Base-by-base conservation (phyloP, 208 protist species). In the Crithidia thermophila region DNA sequence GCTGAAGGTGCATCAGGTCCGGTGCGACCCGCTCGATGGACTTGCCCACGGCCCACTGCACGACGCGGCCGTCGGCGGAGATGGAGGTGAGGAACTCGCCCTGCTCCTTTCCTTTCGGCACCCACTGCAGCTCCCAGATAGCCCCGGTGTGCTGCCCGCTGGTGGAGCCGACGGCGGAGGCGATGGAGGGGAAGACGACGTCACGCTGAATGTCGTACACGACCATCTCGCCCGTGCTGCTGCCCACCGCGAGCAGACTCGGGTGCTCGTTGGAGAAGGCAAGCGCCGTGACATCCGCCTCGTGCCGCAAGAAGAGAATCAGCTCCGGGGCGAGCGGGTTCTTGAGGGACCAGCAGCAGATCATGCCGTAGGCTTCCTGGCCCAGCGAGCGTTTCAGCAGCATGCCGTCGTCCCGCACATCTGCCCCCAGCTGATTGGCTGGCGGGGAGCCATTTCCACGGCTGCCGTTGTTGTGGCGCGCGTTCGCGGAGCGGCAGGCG, bases 311-410 rank as follows among this genome's bases (percentile, higher is more conserved):
- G 25, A 81, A 60, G 64, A 98, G 88, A 27, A 98, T 75, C 6
- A 94, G 79, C 77, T 98, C 93, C 3, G 94, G 96, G 6, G 90
- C 80, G 18, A 94, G 71, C 7, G 93, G 94, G 66, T 98, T 98
- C 72, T 98, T 98, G n/a, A 98, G 77, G n/a, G 95, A 98, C 97
- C 98, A 99, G 81, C 94, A 98, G 72, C 94, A 94, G 36, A 99
- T 79, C 61, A 98, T 76, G 14, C 97, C 97, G 37, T 83, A 67
- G 21, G 56, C 33, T 21, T 74, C 67, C 36, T 77, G 64, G 0
- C 55, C 65, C 20, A 53, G 50, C n/a, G 66, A 34, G 2, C 61
- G 63, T 39, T 65, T 64, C 37, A 39, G 43, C 27, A 55, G 28
- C 45, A 67, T 36, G 0, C 25, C 28, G 16, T 30, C 36, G 3